A percentile compares a stretch with the other conserved stretches of the same genome.
Evolutionary conservation across 305 asterid genomes (phyloP).

Genomic region (Rubia occidens): DNA sequence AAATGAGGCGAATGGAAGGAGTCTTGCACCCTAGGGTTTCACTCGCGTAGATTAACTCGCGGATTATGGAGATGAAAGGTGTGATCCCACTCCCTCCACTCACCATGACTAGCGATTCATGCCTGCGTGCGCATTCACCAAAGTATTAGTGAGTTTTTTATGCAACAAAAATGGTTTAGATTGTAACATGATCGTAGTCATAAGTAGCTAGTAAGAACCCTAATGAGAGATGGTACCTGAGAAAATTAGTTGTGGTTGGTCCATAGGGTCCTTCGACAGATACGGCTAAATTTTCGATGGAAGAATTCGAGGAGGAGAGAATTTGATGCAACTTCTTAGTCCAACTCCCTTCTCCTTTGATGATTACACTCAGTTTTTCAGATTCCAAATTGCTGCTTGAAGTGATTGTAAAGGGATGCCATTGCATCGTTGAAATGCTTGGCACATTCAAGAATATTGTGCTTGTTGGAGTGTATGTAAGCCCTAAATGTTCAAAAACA

Average conservation of each 20-base stretch:
- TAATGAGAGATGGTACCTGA: conserved; percentile 27
- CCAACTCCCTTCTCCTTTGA: conserved; percentile 80
- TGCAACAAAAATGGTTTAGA: neutral
- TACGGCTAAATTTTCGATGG: conserved; percentile 39
- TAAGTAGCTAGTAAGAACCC: neutral
- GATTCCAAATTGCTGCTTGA: conserved; percentile 64
- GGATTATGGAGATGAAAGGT: conserved; percentile 73
- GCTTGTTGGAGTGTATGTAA: conserved; percentile 61
- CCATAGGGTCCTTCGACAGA: conserved; percentile 90
- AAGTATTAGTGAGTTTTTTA: too few relatives aligned
- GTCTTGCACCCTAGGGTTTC: conserved; percentile 30
- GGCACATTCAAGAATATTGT: conserved; percentile 68
- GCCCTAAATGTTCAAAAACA: conserved; percentile 25
- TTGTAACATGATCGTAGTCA: neutral
- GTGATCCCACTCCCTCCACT: conserved; percentile 97
- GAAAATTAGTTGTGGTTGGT: conserved; percentile 54
- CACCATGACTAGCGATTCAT: conserved; percentile 66
- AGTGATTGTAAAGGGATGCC: conserved; percentile 80
- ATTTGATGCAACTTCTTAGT: conserved; percentile 44
- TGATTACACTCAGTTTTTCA: conserved; percentile 52
- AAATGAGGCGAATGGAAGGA: conserved; percentile 47
- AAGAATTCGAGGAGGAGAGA: conserved; percentile 40
- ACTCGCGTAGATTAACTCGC: conserved; percentile 46
- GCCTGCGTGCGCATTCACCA: conserved; percentile 24
- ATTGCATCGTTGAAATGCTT: conserved; percentile 64